Base-by-base conservation (phyloP, 2,329 filamentous ascomycete species). In the Aspergillus jensenii region DNA sequence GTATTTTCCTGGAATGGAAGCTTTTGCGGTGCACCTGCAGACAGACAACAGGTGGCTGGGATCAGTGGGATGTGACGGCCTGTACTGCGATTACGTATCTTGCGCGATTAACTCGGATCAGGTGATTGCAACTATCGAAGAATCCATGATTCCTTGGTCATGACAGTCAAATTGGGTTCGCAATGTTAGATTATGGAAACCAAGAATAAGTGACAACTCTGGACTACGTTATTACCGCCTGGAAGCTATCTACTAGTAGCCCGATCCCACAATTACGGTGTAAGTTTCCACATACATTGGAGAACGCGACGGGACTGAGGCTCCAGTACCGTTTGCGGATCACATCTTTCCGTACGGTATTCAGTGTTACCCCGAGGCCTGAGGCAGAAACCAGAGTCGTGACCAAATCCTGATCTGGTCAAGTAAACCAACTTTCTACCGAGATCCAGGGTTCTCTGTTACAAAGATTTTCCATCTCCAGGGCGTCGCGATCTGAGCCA, bases 291-390 rank as follows among this genome's bases (percentile, higher is more conserved):
- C 21, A 47, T 45, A 37, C 14, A 27, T 15, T 14, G 17, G 40
- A 27, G 31, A 53, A 45, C 14, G 23, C 35, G 25, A 44, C 40
- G 17, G 41, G 37, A 14, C 51, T 45, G 51, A 23, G 31, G 25
- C 15, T 33, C 25, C 40, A 14, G 35, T 31, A 56, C 58, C 58
- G 62, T 61, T 63, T 65, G 61, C 63, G 55, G 63, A 49, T n/a
- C 17, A 59, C 55, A 56, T 55, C 58, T 58, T 61, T 56, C 56
- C 23, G 50, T 64, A 57, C 55, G 8, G 46, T 59, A 52, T 23
- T 19, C 23, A 17, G 3, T 8, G 40, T 19, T 55, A 49, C 52
- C 14, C 9, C 4, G 3, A 31, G 8, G 55, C 49, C 55, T 53
- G 43, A 58, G 55, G 55, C 55, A 56, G 3, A 33, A 48, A 27